These are phyloP conservation scores for Plectosphaerella plurivora DNA, from an alignment of 2,329 filamentous ascomycete species.

Conservation along the genomic window DNA sequence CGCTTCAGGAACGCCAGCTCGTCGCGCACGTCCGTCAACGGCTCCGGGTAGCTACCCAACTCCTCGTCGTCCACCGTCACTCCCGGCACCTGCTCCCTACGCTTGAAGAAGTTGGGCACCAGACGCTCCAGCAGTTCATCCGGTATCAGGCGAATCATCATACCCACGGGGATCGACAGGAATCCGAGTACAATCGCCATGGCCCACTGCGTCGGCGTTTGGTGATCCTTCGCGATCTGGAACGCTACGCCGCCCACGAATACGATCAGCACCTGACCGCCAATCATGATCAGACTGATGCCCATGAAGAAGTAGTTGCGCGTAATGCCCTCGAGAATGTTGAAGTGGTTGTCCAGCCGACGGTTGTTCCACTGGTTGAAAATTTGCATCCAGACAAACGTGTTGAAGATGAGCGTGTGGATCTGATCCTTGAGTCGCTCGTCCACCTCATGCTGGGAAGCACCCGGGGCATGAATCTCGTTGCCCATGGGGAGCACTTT, in stretches of 20 bases:
- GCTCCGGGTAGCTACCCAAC: constrained; percentile 65
- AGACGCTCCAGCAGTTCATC: constrained; percentile 58
- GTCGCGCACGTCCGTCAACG: constrained; percentile 70
- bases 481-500: constrained; percentile 16
- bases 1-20: constrained; percentile 77
- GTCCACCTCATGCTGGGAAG: neutral
- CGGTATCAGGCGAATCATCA: constrained; percentile 77
- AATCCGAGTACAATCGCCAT: constrained; percentile 80
- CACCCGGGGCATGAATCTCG: constrained; percentile 1
- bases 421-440: constrained; percentile 42
- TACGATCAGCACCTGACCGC: constrained; percentile 83
- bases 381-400: constrained; percentile 99
- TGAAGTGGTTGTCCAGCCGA: constrained; percentile 89
- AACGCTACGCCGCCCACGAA: constrained; percentile 82
- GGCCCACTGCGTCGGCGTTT: constrained; percentile 78
- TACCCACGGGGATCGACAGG: constrained; percentile 79
- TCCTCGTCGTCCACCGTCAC: constrained; percentile 61
- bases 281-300: constrained; percentile 85
- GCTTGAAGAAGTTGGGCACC: constrained; percentile 50
- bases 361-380: constrained; percentile 99
- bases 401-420: constrained; percentile 89
- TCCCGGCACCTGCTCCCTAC: constrained; percentile 42
- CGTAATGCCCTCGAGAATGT: constrained; percentile 85
- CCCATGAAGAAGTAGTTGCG: constrained; percentile 85
- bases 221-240: constrained; percentile 54